Base-by-base conservation (phyloP, 176 grass and related monocot species). In the Zea mays region DNA sequence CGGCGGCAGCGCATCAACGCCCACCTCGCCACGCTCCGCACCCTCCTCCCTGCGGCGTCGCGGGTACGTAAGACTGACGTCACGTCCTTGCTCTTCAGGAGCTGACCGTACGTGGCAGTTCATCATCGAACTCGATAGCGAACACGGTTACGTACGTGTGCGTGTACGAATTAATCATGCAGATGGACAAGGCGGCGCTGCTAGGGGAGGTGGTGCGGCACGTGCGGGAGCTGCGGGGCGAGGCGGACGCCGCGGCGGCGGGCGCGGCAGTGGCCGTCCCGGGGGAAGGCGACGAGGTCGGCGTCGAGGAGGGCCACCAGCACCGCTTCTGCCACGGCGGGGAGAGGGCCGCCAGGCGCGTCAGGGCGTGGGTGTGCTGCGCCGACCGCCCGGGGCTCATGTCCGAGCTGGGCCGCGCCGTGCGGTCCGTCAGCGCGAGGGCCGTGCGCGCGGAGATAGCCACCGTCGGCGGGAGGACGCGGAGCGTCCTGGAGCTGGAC, bases 1-100 rank as follows among this genome's bases (percentile, higher is more conserved):
- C 79, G 95, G 79, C 84, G 95, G 45, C 91, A 92, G 76, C 91
- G 95, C 71, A 98, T 98, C 91, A 94, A 98, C 50, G 71, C 85
- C 36, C 95, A 94, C 77, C 95, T 98, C 47, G 83, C 85, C 77
- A 98, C 91, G 47, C 91, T 98, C 17, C 91, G 95, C 14, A 81
- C 82, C 43, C 89, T 98, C 60, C 68, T 98, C n/a, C 95, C 95
- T 35, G 81, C 89, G 19, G 91, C 95, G 8, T 86, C 89, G 49
- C 82, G 92, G 80, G 95, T 94, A 57, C 56, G 86, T 27, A 27
- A 27, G 54, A 20, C 54, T n/a, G 15, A 0, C 17, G 8, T 27
- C 27, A 27, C 27, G 27, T 5, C 21, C 34, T 33, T 72, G 16
- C 78, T 54, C 67, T 6, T 38, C 3, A 41, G 35, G 27, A 17